Evolutionary conservation across 768 basidiomycete species (phyloP).

Genomic region (Exidia glandulosa): DNA sequence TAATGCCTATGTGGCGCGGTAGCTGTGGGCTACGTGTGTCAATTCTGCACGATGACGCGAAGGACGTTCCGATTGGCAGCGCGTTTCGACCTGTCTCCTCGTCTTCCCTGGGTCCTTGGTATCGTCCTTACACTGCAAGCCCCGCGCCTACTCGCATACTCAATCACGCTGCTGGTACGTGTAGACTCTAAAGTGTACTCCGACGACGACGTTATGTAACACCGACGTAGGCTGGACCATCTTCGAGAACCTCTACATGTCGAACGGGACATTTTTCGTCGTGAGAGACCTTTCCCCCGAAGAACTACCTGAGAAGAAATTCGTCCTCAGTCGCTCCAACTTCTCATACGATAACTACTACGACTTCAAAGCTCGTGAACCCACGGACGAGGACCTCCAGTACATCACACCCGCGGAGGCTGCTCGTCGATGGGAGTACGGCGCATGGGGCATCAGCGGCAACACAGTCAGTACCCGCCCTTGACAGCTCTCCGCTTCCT

Average conservation of each 20-base stretch:
- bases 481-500: neutral
- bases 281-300: slow-evolving; percentile 34
- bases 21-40: too few relatives aligned
- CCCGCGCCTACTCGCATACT: neutral
- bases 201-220: neutral
- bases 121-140: neutral
- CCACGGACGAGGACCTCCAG: slow-evolving; percentile 49
- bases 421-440: slow-evolving; percentile 40
- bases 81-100: neutral
- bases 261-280: slow-evolving; percentile 69
- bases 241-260: slow-evolving; percentile 74
- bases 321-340: slow-evolving; percentile 63
- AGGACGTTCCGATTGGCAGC: too few relatives aligned
- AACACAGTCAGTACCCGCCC: slow-evolving; percentile 44
- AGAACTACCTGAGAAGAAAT: slow-evolving; percentile 34
- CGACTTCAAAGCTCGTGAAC: slow-evolving; percentile 58
- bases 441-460: slow-evolving; percentile 58
- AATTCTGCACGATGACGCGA: too few relatives aligned
- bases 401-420: slow-evolving; percentile 53
- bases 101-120: neutral
- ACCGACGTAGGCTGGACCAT: slow-evolving; percentile 61
- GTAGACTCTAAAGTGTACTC: neutral
- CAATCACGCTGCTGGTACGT: neutral
- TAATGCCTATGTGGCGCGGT: too few relatives aligned
- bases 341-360: slow-evolving; percentile 43